These are phyloP conservation scores for Cyclotella atomus DNA, from an alignment of 108 stramenopile species.

Conservation along the genomic window DNA sequence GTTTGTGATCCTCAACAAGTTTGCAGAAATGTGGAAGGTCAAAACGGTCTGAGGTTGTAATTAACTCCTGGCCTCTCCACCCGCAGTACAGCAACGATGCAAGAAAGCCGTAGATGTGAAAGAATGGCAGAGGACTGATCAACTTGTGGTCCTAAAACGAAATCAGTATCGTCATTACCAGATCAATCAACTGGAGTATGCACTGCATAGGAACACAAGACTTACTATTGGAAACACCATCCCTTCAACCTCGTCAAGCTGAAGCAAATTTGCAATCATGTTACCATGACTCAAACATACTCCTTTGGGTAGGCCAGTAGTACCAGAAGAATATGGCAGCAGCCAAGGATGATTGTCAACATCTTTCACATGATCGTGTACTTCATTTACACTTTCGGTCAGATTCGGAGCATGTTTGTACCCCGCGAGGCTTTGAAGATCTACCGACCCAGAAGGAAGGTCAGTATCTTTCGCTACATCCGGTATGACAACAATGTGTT, in stretches of 20 bases:
- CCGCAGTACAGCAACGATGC: slow-evolving; percentile 63
- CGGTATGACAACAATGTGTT: slow-evolving; percentile 77
- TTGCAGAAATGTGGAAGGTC: slow-evolving; percentile 80
- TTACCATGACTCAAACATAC: slow-evolving; percentile 90
- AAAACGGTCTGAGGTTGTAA: slow-evolving; percentile 82
- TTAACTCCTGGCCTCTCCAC: slow-evolving; percentile 72
- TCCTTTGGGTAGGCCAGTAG: slow-evolving; percentile 95
- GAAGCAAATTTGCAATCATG: slow-evolving; percentile 77
- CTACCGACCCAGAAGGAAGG: slow-evolving; percentile 60
- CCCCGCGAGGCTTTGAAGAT: slow-evolving; percentile 55
- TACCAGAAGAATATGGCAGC: slow-evolving; percentile 92
- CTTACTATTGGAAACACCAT: slow-evolving; percentile 38
- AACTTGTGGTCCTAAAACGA: slow-evolving; percentile 54
- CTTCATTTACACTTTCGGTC: slow-evolving; percentile 38
- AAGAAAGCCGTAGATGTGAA: slow-evolving; percentile 91
- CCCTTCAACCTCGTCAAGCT: slow-evolving; percentile 65
- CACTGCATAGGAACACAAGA: too few species aligned
- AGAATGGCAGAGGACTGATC: slow-evolving; percentile 89
- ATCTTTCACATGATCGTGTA: slow-evolving; percentile 54
- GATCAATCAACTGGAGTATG: too few species aligned
- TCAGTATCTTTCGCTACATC: slow-evolving; percentile 55
- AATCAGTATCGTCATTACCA: neutral
- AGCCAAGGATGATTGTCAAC: slow-evolving; percentile 64
- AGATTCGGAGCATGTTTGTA: slow-evolving; percentile 43
- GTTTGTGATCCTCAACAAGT: slow-evolving; percentile 69